Conservation (phyloP, 2,329 filamentous ascomycete genomes). For the Daldinia sp. region DNA sequence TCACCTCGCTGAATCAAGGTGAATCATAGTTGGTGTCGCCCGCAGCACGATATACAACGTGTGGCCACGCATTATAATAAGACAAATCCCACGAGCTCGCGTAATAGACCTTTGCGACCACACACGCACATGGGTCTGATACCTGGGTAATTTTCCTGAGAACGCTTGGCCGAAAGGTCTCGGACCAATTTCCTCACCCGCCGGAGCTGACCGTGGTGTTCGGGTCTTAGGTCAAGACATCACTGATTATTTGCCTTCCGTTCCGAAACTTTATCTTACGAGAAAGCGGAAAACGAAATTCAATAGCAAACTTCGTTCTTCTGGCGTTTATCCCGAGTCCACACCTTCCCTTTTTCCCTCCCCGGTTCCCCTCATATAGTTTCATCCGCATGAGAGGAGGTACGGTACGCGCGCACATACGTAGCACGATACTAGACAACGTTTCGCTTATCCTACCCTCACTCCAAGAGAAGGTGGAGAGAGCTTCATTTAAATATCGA, state of each 20-base stretch:
- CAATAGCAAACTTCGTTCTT: conserved; percentile 29
- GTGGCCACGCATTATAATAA: conserved; percentile 24
- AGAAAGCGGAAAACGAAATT: conserved; percentile 3
- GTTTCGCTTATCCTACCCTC: not conserved
- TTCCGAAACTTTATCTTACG: conserved; percentile 29
- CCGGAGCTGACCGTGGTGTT: conserved; percentile 18
- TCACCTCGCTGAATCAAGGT: conserved; percentile 4
- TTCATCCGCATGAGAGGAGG: conserved; percentile 7
- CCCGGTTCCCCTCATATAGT: not conserved
- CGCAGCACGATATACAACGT: conserved; percentile 24
- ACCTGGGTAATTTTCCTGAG: conserved; percentile 28
- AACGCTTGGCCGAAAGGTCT: conserved; percentile 32
- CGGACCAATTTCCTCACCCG: conserved; percentile 30
- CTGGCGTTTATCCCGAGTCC: conserved; percentile 7
- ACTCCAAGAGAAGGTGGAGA: not conserved
- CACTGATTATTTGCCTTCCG: conserved; percentile 29
- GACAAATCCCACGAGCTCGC: conserved; percentile 35
- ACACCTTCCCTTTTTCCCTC: conserved; percentile 1
- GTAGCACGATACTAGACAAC: not conserved
- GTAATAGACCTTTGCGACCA: conserved; percentile 25
- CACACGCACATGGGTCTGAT: conserved; percentile 17
- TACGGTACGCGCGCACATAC: conserved; percentile 5
- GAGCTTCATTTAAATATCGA: not conserved
- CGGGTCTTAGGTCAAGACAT: conserved; percentile 31
- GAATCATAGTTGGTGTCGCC: conserved; percentile 9